Percentiles rank a stretch among this genome's conserved stretches.
Conservation (phyloP, 75 land plant genomes). For the Larix kaempferi region DNA sequence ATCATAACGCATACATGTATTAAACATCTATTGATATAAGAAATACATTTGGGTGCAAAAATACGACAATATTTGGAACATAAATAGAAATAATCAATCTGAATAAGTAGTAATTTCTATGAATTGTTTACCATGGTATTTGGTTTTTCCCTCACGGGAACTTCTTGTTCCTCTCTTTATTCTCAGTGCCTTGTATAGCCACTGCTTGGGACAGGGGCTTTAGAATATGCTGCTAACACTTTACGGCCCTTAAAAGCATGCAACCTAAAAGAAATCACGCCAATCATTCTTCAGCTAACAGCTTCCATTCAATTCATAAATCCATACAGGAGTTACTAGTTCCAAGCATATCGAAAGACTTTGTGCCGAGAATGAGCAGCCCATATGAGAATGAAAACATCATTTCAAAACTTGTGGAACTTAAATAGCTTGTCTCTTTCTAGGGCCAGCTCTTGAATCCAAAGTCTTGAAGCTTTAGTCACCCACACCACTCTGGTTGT, state of each 20-base stretch:
- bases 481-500: no score
- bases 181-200: not conserved
- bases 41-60: not conserved
- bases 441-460: not conserved
- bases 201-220: not conserved
- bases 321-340: not conserved
- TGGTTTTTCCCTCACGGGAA: not conserved
- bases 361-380: not conserved
- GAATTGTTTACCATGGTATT: no score
- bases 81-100: not conserved
- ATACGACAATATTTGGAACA: not conserved
- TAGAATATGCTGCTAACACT: not conserved
- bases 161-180: not conserved
- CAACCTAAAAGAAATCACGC: not conserved
- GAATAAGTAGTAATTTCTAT: not conserved
- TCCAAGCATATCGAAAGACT: not conserved
- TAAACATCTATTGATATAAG: not conserved
- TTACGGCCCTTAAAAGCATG: not conserved
- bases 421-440: not conserved
- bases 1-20: not conserved
- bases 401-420: not conserved
- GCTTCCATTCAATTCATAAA: not conserved
- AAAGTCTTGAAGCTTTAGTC: not conserved
- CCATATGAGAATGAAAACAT: not conserved
- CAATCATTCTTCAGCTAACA: not conserved